Evolutionary conservation across 192 early-diverging fungal species (phyloP).

Genomic region (Coemansia sp.): DNA sequence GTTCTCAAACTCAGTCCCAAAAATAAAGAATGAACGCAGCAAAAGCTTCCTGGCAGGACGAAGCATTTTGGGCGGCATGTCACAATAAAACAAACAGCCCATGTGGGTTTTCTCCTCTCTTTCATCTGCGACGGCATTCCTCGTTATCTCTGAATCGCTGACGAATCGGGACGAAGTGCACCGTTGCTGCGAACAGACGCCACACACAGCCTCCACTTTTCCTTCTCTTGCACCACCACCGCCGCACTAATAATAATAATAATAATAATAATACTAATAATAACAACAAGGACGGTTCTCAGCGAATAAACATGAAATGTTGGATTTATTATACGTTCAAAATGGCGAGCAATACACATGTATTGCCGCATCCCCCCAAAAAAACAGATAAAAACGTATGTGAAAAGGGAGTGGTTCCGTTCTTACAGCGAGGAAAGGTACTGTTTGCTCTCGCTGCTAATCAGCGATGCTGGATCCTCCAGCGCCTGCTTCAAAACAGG

Average conservation of each 20-base stretch:
- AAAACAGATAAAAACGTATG: neutral
- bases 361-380: neutral
- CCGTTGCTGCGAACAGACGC: neutral
- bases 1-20: neutral
- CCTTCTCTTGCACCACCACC: too few relatives aligned
- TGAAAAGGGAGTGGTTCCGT: neutral
- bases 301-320: too few relatives aligned
- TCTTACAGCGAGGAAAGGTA: slow-evolving; percentile 33
- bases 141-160: neutral
- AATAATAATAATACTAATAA: too few relatives aligned
- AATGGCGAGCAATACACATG: neutral
- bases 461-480: slow-evolving; percentile 37
- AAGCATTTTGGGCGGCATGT: too few relatives aligned
- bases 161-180: neutral
- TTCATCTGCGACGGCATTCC: neutral
- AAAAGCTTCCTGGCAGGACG: too few relatives aligned
- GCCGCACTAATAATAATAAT: too few relatives aligned
- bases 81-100: too few relatives aligned
- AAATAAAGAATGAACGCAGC: neutral
- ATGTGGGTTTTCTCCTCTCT: too few relatives aligned
- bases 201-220: neutral
- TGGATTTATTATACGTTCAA: neutral
- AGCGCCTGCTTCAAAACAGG: slow-evolving; percentile 51
- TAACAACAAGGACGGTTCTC: too few relatives aligned
- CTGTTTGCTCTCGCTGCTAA: slow-evolving; percentile 49